A percentile compares a stretch with the other conserved stretches of the same genome.
Evolutionary conservation across 495 filamentous ascomycete species (phyloP).

Genomic region (Apodospora peruviana): DNA sequence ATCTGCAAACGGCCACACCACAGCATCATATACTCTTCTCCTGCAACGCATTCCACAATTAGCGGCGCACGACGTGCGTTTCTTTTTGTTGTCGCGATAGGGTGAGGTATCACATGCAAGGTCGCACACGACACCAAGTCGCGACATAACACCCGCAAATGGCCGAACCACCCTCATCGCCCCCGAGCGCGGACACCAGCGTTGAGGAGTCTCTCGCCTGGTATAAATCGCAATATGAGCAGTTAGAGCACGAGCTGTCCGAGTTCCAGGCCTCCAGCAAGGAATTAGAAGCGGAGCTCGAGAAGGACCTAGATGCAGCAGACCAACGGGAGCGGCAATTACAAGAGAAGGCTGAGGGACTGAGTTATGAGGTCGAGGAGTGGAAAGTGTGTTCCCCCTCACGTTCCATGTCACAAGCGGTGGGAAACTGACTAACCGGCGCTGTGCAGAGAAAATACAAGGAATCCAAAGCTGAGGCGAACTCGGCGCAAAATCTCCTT

Average conservation of each 20-base stretch:
- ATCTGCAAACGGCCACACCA: neutral
- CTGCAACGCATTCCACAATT: neutral
- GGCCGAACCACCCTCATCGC: constrained; percentile 60
- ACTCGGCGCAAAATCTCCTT: constrained; percentile 71
- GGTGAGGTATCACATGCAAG: constrained; percentile 19
- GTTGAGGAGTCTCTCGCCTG: constrained; percentile 73
- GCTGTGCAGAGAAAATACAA: constrained; percentile 80
- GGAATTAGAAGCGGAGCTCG: constrained; percentile 89
- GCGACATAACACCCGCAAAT: constrained; percentile 31
- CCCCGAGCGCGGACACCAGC: constrained; percentile 50
- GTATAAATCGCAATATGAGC: constrained; percentile 95
- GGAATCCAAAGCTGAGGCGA: constrained; percentile 83
- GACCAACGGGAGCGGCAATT: constrained; percentile 86
- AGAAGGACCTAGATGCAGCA: constrained; percentile 92
- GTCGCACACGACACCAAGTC: constrained; percentile 11
- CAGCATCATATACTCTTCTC: constrained; percentile 4
- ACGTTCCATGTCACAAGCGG: neutral
- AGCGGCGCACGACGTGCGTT: constrained; percentile 13
- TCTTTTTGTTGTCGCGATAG: constrained; percentile 8
- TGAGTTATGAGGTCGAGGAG: constrained; percentile 89
- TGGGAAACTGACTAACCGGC: constrained; percentile 13
- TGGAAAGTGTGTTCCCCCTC: constrained; percentile 75
- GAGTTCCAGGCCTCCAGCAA: constrained; percentile 93
- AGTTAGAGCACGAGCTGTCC: constrained; percentile 81
- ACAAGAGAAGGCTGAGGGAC: constrained; percentile 75